These are phyloP conservation scores for Yamadazyma trypodendri DNA, from an alignment of 1,139 yeast species.

Conservation along the genomic window DNA sequence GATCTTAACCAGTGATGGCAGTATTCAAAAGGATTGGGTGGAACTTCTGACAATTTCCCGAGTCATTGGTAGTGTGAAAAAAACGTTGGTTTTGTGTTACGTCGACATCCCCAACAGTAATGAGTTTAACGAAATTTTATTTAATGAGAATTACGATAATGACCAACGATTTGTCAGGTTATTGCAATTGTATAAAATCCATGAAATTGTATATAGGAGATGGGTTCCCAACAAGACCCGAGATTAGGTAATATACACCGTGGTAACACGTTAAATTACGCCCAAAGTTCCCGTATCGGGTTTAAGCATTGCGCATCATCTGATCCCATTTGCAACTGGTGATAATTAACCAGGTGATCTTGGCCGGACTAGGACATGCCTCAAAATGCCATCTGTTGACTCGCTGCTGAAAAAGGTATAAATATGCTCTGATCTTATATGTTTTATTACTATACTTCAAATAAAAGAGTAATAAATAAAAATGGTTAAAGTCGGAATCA, in stretches of 20 bases:
- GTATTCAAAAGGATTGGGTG: slow-evolving; percentile 45
- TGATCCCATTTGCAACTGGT: no score
- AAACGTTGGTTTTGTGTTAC: slow-evolving; percentile 67
- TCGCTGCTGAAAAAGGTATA: neutral
- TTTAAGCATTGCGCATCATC: no score
- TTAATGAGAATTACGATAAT: slow-evolving; percentile 7
- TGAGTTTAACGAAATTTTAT: slow-evolving; percentile 23
- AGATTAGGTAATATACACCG: slow-evolving; percentile 39
- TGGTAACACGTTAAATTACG: no score
- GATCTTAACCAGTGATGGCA: slow-evolving; percentile 43
- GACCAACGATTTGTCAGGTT: slow-evolving; percentile 18
- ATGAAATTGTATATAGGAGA: slow-evolving; percentile 68
- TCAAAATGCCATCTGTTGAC: neutral
- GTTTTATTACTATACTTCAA: neutral
- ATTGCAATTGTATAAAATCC: slow-evolving; percentile 45
- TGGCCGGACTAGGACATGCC: no score
- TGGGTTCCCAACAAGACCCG: slow-evolving; percentile 87
- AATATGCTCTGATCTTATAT: neutral
- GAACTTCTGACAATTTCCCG: slow-evolving; percentile 69
- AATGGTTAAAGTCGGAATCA: slow-evolving; percentile 52
- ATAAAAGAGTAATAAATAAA: slow-evolving; percentile 1
- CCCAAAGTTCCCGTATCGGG: no score
- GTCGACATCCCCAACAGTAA: slow-evolving; percentile 52
- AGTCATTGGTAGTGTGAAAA: slow-evolving; percentile 85
- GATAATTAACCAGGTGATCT: slow-evolving; percentile 8